Evolutionary conservation across 2,329 filamentous ascomycete species (phyloP), one percentile per base, ranked within the genome.

Genomic region (Talaromyces sp.): DNA sequence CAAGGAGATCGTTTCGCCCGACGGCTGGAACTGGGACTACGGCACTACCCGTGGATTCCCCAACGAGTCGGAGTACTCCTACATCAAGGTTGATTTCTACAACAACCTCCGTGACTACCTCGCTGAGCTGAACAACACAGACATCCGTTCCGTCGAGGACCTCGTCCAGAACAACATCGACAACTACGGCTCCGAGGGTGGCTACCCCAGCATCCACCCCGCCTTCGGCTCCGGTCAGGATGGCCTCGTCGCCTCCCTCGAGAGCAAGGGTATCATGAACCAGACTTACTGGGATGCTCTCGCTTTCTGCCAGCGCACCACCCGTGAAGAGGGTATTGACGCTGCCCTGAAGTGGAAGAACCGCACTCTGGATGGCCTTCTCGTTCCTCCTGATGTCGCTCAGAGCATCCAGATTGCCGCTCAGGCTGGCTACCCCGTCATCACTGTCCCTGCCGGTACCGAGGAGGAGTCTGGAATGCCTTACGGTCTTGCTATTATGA

Each of bases 21-120:
- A 81, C 44, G 86, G 86, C n/a, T 91, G 87, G 87, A 78, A 91
- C 69, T 91, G 88, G 81, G 86, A 88, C 62, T 87, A 84, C 57
- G 86, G 87, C 13, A 78, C 73, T 5, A 79, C 76, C 1, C 81
- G 86, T 3, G 85, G 86, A 2, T 84, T 76, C 62, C 74, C 84
- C n/a, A 89, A 90, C 55, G 83, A 90, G 70, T 89, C 85, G 13
- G 87, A 90, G 68, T 90, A 86, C 70, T 88, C 85, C 0, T 83
- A 87, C 44, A 78, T 91, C 58, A 90, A 89, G 68, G 83, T 86
- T 0, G 72, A 77, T n/a, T 77, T 80, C 37, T 79, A 82, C 62
- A 82, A 86, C 70, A 82, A 87, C 69, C 82, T 90, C 68, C 78
- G 80, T 49, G 69, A 74, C 1, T 90, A 90, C 60, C 81, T 90